A percentile compares a stretch with the other conserved stretches of the same genome.
phyloP scores from a whole-genome alignment of 768 basidiomycete genomes.

The Pulveroboletus ravenelii region DNA sequence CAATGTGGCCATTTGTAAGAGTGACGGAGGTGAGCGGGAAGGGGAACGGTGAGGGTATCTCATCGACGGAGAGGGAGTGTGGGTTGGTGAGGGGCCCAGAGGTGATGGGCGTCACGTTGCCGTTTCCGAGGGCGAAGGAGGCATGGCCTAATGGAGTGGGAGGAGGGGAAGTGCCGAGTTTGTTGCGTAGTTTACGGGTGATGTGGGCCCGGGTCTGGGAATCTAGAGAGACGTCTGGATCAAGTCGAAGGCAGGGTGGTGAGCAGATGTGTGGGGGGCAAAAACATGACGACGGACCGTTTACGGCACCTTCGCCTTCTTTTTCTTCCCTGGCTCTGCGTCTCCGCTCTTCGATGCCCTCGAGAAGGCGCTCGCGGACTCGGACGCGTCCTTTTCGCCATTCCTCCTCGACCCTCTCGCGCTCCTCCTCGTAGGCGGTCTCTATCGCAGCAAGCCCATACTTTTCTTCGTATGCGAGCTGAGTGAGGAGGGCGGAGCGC shows the following conservation, averaged over 20 bases:
- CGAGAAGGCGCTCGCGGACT: constrained; percentile 71
- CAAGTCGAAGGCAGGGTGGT: neutral
- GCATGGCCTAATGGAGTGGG: constrained; percentile 58
- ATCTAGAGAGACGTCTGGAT: constrained; percentile 68
- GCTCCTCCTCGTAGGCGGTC: constrained; percentile 73
- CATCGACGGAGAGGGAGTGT: constrained; percentile 80
- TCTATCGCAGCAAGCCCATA: constrained; percentile 63
- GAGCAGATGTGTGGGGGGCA: constrained; percentile 1
- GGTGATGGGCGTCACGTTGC: constrained; percentile 52
- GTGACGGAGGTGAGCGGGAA: constrained; percentile 59
- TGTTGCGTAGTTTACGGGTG: constrained; percentile 81
- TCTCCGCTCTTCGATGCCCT: constrained; percentile 80
- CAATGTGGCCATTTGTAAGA: constrained; percentile 33
- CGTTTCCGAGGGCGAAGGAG: constrained; percentile 34
- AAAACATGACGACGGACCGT: constrained; percentile 40
- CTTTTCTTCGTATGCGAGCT: constrained; percentile 62
- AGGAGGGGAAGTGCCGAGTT: constrained; percentile 71
- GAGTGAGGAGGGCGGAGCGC: constrained; percentile 68
- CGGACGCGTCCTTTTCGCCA: constrained; percentile 72
- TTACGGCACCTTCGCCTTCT: constrained; percentile 78
- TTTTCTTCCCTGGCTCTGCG: constrained; percentile 81
- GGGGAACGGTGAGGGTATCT: constrained; percentile 82
- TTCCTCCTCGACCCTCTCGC: constrained; percentile 76
- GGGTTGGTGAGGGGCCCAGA: constrained; percentile 72
- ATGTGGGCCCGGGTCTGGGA: constrained; percentile 74